Percentiles rank a stretch among this genome's conserved stretches.
These are phyloP conservation scores for Phytomonas serpens DNA, from an alignment of 208 protist genomes.

Conservation along the genomic window DNA sequence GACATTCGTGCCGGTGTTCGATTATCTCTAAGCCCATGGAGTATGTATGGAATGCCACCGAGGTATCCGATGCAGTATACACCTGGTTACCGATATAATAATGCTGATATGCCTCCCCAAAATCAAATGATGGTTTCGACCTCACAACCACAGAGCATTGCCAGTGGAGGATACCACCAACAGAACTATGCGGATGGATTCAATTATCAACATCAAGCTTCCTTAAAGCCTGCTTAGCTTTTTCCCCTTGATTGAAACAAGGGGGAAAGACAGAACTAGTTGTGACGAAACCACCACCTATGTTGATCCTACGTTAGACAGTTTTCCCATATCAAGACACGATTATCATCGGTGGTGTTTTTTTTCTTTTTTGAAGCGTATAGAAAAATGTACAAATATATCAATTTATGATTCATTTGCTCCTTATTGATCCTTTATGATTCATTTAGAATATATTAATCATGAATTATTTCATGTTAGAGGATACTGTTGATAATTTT, in stretches of 20 bases:
- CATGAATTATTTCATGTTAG: not conserved
- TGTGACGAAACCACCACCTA: not conserved
- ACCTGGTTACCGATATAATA: not conserved
- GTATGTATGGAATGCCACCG: slow-evolving; percentile 7
- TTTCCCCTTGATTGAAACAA: slow-evolving; percentile 16
- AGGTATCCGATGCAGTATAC: not conserved
- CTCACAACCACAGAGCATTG: not conserved
- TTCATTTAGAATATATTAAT: not conserved
- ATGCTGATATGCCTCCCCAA: not conserved
- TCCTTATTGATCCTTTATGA: not conserved
- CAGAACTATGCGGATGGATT: not conserved
- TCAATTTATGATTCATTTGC: slow-evolving; percentile 10
- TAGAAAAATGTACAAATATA: slow-evolving; percentile 18
- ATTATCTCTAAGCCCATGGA: slow-evolving; percentile 12
- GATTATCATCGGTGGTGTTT: not conserved
- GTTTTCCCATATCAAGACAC: not conserved
- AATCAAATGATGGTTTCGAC: not conserved
- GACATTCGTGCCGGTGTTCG: slow-evolving; percentile 69
- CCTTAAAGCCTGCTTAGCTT: not conserved
- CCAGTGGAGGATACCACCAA: not conserved
- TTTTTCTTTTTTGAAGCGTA: not conserved
- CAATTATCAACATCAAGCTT: not conserved
- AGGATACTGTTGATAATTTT: slow-evolving; percentile 8
- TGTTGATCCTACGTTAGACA: not conserved
- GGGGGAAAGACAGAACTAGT: slow-evolving; percentile 16